These are phyloP conservation scores for Choricystis sp. DNA, from an alignment of 139 green algal genomes.

Conservation along the genomic window DNA sequence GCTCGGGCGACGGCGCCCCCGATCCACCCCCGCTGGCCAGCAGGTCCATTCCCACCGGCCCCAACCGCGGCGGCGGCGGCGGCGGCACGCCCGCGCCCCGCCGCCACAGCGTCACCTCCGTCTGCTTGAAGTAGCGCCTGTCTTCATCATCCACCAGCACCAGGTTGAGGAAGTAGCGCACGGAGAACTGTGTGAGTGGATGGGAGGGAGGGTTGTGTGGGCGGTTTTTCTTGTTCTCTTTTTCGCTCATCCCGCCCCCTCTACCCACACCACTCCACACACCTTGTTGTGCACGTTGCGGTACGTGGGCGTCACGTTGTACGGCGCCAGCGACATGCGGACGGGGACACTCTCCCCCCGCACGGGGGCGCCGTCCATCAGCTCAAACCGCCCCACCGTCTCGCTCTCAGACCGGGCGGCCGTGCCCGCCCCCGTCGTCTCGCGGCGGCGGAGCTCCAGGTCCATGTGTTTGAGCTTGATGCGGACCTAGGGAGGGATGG, in stretches of 20 bases:
- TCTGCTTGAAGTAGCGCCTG: constrained; percentile 91
- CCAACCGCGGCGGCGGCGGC: neutral
- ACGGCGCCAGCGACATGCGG: constrained; percentile 82
- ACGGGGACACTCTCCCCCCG: constrained; percentile 78
- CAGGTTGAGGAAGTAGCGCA: constrained; percentile 98
- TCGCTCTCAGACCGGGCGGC: constrained; percentile 78
- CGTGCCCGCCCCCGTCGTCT: constrained; percentile 68
- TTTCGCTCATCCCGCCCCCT: neutral
- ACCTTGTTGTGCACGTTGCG: constrained; percentile 37
- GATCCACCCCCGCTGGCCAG: neutral
- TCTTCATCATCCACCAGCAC: constrained; percentile 99
- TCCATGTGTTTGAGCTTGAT: constrained; percentile 99
- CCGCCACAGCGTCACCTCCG: constrained; percentile 72
- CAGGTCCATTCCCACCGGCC: neutral
- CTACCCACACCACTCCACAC: neutral
- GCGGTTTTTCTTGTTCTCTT: neutral
- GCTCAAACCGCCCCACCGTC: constrained; percentile 96
- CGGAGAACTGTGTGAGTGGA: constrained; percentile 81
- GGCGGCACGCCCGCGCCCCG: neutral
- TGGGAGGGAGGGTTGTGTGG: constrained; percentile 16
- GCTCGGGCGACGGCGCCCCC: no score
- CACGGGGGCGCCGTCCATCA: constrained; percentile 97
- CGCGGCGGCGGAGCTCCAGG: constrained; percentile 86
- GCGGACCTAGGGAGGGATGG: constrained; percentile 56
- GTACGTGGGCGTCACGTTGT: constrained; percentile 90